Evolutionary conservation across 768 basidiomycete species (phyloP).

Genomic region (Suillus clintonianus): DNA sequence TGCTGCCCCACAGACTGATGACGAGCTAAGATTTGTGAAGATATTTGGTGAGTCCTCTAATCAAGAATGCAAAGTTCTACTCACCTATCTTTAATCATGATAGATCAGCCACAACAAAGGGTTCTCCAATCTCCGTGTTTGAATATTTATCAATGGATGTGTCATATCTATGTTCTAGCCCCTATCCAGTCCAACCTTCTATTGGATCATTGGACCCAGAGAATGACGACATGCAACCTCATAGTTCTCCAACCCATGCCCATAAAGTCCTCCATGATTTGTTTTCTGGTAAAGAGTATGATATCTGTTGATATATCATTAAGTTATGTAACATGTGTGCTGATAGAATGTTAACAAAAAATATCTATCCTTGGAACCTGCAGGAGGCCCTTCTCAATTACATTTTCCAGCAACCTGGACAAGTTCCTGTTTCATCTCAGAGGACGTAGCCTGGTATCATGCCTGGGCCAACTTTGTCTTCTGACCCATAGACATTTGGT

Average conservation of each 20-base stretch:
- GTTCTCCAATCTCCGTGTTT: neutral
- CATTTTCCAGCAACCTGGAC: neutral
- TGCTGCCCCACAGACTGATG: too few species aligned
- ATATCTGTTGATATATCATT: neutral
- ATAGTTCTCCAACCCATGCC: neutral
- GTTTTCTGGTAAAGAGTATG: neutral
- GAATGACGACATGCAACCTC: neutral
- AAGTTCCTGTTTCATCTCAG: neutral
- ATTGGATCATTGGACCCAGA: too few species aligned
- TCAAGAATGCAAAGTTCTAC: neutral
- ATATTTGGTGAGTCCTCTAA: neutral
- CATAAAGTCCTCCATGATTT: neutral
- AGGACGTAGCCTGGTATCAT: neutral
- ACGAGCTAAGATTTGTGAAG: neutral
- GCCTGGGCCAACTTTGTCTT: neutral
- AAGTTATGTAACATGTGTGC: neutral
- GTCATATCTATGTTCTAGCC: too few species aligned
- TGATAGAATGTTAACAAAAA: neutral
- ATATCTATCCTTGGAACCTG: neutral
- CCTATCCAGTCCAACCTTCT: too few species aligned
- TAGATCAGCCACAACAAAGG: neutral
- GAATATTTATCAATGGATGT: neutral
- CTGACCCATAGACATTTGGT: neutral
- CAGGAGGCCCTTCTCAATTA: neutral
- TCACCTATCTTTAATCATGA: neutral